Percentiles rank a stretch among this genome's conserved stretches.
These are phyloP conservation scores for Scedosporium apiospermum DNA, from an alignment of 2,329 filamentous ascomycete species.

Conservation along the genomic window DNA sequence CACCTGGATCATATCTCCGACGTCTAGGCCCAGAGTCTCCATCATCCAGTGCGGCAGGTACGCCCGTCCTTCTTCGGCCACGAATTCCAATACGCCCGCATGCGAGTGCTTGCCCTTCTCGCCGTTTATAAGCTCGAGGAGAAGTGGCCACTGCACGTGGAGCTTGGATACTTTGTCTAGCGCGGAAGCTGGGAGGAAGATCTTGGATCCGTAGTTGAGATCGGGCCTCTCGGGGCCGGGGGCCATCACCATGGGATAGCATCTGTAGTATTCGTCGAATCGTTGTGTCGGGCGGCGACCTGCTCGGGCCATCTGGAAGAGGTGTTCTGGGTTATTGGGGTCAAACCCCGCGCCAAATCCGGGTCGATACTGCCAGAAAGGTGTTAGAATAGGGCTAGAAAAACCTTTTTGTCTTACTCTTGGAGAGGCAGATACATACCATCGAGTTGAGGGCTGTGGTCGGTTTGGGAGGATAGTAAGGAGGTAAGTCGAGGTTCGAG, in stretches of 20 bases:
- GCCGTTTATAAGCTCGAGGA: conserved; percentile 93
- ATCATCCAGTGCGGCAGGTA: conserved; percentile 98
- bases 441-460: background rate
- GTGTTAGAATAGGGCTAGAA: background rate
- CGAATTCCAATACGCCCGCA: conserved; percentile 92
- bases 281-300: conserved; percentile 52
- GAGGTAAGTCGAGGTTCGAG: background rate
- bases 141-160: conserved; percentile 93
- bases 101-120: conserved; percentile 73
- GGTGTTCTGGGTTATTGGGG: conserved; percentile 35
- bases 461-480: background rate
- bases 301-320: conserved; percentile 36
- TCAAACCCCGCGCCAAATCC: conserved; percentile 34
- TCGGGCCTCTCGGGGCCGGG: conserved; percentile 80
- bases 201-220: conserved; percentile 94
- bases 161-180: conserved; percentile 93
- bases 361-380: background rate
- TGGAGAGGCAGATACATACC: background rate
- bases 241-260: conserved; percentile 92
- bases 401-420: background rate
- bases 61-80: conserved; percentile 91
- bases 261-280: conserved; percentile 98
- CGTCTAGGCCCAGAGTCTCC: conserved; percentile 80
- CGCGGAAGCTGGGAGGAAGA: conserved; percentile 91
- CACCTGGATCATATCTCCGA: conserved; percentile 89